Evolutionary conservation across 106 monocot species (phyloP), one percentile per base, ranked within the genome.

Genomic region (Alisma plantagoaquatica): DNA sequence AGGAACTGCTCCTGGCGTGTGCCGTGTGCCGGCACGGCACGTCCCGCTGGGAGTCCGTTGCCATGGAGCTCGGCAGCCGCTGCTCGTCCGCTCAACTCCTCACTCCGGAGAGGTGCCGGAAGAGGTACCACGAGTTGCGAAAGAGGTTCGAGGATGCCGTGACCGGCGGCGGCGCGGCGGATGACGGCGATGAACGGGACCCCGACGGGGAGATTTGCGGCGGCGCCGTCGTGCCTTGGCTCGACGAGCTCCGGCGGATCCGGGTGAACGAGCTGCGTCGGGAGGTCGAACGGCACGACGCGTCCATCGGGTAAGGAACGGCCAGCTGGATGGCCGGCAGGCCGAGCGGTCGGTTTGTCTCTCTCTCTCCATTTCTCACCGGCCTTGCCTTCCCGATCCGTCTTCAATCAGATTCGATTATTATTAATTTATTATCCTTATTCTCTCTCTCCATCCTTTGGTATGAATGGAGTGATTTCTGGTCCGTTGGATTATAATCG

Each of bases 261-360:
- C 79, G 94, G 15, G 81, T 88, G 53, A 88, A 75, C 56, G 98
- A 98, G 68, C 85, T 98, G 73, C 84, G 85, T 25, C 84, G 73
- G 12, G 85, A 90, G 66, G 79, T 98, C 59, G 56, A 90, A 42
- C 66, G 72, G 31, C 59, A 56, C 63, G 98, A 98, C 59, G 61
- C 67, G 21, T 90, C 85, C 24, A 98, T 98, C 76, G 74, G 94
- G n/a, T n/a, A n/a, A n/a, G n/a, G n/a, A n/a, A n/a, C n/a, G n/a
- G n/a, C n/a, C n/a, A n/a, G n/a, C n/a, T n/a, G n/a, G n/a, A n/a
- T n/a, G n/a, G n/a, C n/a, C n/a, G n/a, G n/a, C n/a, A n/a, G n/a
- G n/a, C n/a, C n/a, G n/a, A n/a, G n/a, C n/a, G n/a, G n/a, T n/a
- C n/a, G n/a, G n/a, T n/a, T n/a, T n/a, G n/a, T n/a, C n/a, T n/a